These are phyloP conservation scores for Abelmoschus esculentus DNA, from an alignment of 345 rosid genomes.

Conservation along the genomic window DNA sequence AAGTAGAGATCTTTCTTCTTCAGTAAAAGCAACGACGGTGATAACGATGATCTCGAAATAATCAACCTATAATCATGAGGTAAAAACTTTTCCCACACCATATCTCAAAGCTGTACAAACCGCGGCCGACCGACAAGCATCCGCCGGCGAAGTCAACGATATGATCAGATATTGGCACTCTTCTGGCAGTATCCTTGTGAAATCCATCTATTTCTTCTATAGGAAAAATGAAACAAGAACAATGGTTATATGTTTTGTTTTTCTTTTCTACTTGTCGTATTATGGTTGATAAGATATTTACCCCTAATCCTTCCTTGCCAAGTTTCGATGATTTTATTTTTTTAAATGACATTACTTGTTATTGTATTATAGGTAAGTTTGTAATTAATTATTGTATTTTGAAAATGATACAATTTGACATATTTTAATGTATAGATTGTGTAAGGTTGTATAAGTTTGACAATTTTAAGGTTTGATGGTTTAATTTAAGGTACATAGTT, in stretches of 20 bases:
- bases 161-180: background rate
- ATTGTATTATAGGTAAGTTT: too few relatives aligned
- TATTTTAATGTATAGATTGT: too few relatives aligned
- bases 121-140: constrained; percentile 1
- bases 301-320: too few relatives aligned
- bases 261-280: too few relatives aligned
- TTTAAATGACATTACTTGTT: too few relatives aligned
- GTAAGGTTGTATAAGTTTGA: too few relatives aligned
- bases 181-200: background rate
- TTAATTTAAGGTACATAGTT: too few relatives aligned
- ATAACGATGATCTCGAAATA: background rate
- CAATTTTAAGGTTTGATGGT: too few relatives aligned
- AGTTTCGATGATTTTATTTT: too few relatives aligned
- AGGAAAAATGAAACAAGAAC: background rate
- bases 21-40: background rate
- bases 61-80: background rate
- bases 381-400: too few relatives aligned
- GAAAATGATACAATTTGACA: too few relatives aligned
- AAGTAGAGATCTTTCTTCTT: constrained; percentile 30
- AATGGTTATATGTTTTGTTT: background rate
- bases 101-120: background rate
- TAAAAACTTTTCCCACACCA: constrained; percentile 3
- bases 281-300: too few relatives aligned
- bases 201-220: background rate
- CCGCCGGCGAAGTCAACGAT: background rate